Conservation (phyloP, 306 rosid genomes). For the Quercus mongolica region DNA sequence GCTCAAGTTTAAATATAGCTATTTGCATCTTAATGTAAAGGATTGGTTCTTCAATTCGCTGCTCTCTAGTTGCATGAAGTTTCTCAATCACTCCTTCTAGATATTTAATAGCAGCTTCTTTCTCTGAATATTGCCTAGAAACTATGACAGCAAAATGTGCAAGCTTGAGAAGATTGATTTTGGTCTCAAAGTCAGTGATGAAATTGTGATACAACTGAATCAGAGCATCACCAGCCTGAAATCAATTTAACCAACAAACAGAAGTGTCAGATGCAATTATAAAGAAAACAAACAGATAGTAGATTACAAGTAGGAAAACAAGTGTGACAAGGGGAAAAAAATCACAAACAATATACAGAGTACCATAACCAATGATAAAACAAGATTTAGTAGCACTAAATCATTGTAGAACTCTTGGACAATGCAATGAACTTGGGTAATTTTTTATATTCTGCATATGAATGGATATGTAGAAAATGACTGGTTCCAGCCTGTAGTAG, state of each 20-base stretch:
- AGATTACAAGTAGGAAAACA: background rate
- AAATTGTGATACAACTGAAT: slow-evolving; percentile 93
- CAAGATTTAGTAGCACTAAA: background rate
- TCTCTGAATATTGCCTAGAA: slow-evolving; percentile 92
- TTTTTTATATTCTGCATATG: background rate
- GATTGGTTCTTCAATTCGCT: slow-evolving; percentile 88
- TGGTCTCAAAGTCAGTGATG: slow-evolving; percentile 98
- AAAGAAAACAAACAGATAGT: background rate
- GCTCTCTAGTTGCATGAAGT: slow-evolving; percentile 82
- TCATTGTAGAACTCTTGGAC: background rate
- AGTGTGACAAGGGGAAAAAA: background rate
- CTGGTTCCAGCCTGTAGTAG: background rate
- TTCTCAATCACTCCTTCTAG: slow-evolving; percentile 91
- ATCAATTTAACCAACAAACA: slow-evolving; percentile 8
- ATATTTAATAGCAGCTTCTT: slow-evolving; percentile 86
- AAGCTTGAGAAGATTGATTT: slow-evolving; percentile 96
- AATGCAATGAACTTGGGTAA: background rate
- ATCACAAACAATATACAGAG: background rate
- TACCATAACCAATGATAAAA: background rate
- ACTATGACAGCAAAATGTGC: slow-evolving; percentile 99
- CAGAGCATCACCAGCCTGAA: slow-evolving; percentile 97
- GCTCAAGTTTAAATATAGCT: slow-evolving; percentile 81
- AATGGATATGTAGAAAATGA: background rate
- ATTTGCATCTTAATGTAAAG: slow-evolving; percentile 93
- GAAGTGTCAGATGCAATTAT: background rate